phyloP scores from a whole-genome alignment of 768 basidiomycete genomes.

The Tulasnella sp. region DNA sequence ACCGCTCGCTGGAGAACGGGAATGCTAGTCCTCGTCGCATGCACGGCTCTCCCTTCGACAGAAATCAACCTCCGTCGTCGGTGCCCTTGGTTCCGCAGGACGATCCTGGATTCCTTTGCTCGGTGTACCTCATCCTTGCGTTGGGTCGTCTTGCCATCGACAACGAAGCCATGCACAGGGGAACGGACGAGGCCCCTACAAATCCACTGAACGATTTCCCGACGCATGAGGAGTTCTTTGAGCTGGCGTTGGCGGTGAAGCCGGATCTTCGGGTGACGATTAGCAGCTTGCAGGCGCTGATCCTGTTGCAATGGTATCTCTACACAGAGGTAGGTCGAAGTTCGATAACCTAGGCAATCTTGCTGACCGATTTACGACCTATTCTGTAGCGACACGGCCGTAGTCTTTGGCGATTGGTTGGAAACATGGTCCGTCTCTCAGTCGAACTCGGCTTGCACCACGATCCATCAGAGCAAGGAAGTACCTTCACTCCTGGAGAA shows the following conservation, averaged over 20 bases:
- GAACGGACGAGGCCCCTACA: not conserved
- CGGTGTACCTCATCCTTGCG: conserved; percentile 71
- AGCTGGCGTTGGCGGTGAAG: conserved; percentile 70
- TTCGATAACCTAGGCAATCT: not conserved
- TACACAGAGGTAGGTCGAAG: conserved; percentile 80
- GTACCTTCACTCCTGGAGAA: conserved; percentile 69
- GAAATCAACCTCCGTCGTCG: conserved; percentile 13
- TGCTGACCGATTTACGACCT: not conserved
- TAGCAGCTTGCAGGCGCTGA: conserved; percentile 76
- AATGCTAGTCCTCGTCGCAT: not conserved
- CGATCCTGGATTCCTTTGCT: conserved; percentile 77
- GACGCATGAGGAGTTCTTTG: conserved; percentile 79
- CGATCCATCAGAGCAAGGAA: conserved; percentile 65
- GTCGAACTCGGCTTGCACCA: conserved; percentile 85
- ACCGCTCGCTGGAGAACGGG: conserved; percentile 44
- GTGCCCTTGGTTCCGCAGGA: conserved; percentile 40
- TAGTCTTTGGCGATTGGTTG: conserved; percentile 82
- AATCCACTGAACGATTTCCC: conserved; percentile 52
- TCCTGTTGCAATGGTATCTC: conserved; percentile 82
- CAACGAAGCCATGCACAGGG: conserved; percentile 51
- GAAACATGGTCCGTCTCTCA: conserved; percentile 74
- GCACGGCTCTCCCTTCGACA: not conserved
- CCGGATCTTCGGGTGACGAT: conserved; percentile 80
- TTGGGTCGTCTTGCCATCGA: conserved; percentile 79
- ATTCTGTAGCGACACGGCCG: conserved; percentile 73